Conservation (phyloP, 2,329 filamentous ascomycete species). For the Trichocomaceae sp. region DNA sequence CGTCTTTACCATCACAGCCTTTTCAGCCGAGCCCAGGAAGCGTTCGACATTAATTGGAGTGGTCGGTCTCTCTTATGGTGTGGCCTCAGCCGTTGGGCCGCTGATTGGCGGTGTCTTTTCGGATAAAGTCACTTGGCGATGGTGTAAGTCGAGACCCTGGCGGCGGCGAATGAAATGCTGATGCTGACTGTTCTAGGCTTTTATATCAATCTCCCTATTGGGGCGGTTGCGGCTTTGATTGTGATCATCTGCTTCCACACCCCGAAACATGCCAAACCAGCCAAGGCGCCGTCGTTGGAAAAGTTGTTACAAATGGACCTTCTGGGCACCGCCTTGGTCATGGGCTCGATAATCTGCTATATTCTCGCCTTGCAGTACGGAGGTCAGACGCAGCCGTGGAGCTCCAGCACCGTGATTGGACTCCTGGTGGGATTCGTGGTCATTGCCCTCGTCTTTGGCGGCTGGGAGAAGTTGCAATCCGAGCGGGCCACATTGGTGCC, state of each 20-base stretch:
- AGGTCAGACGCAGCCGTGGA: slow-evolving; percentile 20
- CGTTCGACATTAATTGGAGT: not conserved
- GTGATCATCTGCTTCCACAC: slow-evolving; percentile 22
- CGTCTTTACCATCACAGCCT: slow-evolving; percentile 19
- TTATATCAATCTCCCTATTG: slow-evolving; percentile 19
- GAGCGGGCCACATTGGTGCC: slow-evolving; percentile 26
- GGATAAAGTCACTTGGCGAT: slow-evolving; percentile 40
- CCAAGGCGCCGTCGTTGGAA: slow-evolving; percentile 15
- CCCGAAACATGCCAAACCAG: slow-evolving; percentile 9
- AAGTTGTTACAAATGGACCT: slow-evolving; percentile 21
- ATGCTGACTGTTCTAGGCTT: too few relatives aligned
- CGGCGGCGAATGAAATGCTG: too few relatives aligned
- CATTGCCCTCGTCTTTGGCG: slow-evolving; percentile 15
- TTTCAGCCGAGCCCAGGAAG: not conserved
- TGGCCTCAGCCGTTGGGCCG: slow-evolving; percentile 43
- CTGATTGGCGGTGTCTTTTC: slow-evolving; percentile 42
- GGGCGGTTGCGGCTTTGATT: slow-evolving; percentile 7
- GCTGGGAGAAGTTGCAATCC: slow-evolving; percentile 12
- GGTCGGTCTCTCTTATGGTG: slow-evolving; percentile 26
- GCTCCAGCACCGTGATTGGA: slow-evolving; percentile 16
- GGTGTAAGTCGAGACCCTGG: slow-evolving; percentile 24
- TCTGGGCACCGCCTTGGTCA: slow-evolving; percentile 17
- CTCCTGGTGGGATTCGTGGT: slow-evolving; percentile 17
- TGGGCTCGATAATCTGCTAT: slow-evolving; percentile 19
- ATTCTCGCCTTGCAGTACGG: slow-evolving; percentile 23